phyloP scores from a whole-genome alignment of 345 rosid genomes.

The Eucalyptus rudis region DNA sequence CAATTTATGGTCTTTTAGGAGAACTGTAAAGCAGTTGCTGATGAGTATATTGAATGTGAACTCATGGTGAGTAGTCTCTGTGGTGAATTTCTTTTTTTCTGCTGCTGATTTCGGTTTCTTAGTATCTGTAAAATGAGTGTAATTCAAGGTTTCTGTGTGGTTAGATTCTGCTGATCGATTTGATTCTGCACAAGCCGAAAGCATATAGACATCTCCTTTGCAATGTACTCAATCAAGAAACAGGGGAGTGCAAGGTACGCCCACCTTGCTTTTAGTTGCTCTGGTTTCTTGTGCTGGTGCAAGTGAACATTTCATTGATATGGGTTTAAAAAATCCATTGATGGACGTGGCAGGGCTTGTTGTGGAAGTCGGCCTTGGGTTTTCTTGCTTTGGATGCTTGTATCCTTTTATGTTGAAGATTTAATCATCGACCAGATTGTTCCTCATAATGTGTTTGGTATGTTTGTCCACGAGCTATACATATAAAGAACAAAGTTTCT shows the following conservation, averaged over 20 bases:
- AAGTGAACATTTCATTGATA: neutral
- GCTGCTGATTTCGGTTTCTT: neutral
- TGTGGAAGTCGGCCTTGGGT: slow-evolving; percentile 45
- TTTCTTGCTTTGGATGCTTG: slow-evolving; percentile 73
- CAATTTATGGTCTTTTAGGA: slow-evolving; percentile 13
- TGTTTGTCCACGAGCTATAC: neutral
- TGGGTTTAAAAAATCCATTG: neutral
- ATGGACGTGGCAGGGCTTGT: slow-evolving; percentile 38
- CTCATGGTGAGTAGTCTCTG: slow-evolving; percentile 33
- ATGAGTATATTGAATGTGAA: slow-evolving; percentile 74
- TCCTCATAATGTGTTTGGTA: neutral
- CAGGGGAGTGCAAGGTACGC: slow-evolving; percentile 35
- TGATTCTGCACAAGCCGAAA: slow-evolving; percentile 73
- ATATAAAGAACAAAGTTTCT: slow-evolving; percentile 11
- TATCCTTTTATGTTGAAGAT: slow-evolving; percentile 31
- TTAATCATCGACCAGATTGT: neutral
- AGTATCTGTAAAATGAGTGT: neutral
- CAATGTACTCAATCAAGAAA: slow-evolving; percentile 44
- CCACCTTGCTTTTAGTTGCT: neutral
- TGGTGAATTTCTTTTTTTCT: neutral
- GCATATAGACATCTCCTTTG: slow-evolving; percentile 68
- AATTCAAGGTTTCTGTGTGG: neutral
- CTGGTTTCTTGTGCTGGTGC: neutral
- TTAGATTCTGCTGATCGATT: slow-evolving; percentile 73
- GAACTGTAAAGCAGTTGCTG: slow-evolving; percentile 61